Evolutionary conservation across 768 basidiomycete species (phyloP).

Genomic region (Phylloporus scabripes): DNA sequence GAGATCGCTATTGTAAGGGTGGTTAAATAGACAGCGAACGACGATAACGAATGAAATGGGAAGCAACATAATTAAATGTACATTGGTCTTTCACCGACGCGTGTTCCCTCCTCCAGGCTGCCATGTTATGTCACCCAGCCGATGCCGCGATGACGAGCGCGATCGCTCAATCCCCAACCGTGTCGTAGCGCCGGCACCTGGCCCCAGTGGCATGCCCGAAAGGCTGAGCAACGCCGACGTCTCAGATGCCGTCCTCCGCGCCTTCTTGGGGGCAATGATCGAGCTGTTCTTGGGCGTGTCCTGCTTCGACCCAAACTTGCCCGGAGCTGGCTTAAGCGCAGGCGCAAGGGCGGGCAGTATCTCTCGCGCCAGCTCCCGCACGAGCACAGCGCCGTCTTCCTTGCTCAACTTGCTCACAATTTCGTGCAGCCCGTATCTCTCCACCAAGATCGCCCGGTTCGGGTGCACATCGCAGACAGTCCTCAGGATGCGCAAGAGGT

Average conservation of each 20-base stretch:
- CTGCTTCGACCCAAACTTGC: constrained; percentile 26
- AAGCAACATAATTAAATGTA: constrained; percentile 9
- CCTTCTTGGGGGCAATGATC: constrained; percentile 56
- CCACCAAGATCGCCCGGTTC: constrained; percentile 75
- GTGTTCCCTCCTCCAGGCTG: constrained; percentile 24
- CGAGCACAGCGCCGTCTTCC: constrained; percentile 86
- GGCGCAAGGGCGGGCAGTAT: constrained; percentile 75
- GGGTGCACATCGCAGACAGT: constrained; percentile 88
- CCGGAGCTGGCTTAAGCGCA: constrained; percentile 51
- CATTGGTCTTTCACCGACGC: constrained; percentile 21
- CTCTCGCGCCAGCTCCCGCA: constrained; percentile 82
- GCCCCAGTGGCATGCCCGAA: constrained; percentile 18
- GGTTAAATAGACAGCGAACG: constrained; percentile 16
- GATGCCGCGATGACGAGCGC: constrained; percentile 43
- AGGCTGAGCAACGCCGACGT: constrained; percentile 37
- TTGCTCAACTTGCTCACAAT: constrained; percentile 77
- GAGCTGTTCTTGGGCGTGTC: constrained; percentile 36
- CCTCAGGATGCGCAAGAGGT: constrained; percentile 78
- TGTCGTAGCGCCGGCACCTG: constrained; percentile 11
- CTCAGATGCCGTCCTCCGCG: constrained; percentile 69
- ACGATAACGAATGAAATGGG: constrained; percentile 13
- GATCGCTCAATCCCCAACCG: constrained; percentile 33
- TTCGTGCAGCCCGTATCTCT: constrained; percentile 73
- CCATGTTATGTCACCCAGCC: constrained; percentile 62
- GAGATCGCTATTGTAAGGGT: background rate